Conservation (phyloP, 2,329 filamentous ascomycete genomes). For the Akanthomyces lecanii region DNA sequence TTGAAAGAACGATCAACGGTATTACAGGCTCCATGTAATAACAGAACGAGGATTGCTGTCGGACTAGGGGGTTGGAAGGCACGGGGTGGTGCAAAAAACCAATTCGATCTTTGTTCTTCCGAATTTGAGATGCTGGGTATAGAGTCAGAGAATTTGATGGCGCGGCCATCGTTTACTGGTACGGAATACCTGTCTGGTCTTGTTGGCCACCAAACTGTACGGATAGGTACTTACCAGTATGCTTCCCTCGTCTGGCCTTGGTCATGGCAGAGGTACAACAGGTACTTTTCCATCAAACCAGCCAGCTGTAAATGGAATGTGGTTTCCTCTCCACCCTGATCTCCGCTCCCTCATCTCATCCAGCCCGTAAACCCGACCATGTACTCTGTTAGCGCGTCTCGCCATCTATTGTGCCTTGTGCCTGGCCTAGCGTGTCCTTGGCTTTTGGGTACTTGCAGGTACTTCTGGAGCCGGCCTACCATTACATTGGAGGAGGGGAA, state of each 20-base stretch:
- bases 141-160: too few relatives aligned
- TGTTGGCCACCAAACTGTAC: not conserved
- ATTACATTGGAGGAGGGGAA: too few relatives aligned
- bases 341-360: constrained; percentile 12
- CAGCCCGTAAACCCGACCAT: not conserved
- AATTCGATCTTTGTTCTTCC: too few relatives aligned
- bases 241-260: not conserved
- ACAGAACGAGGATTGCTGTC: too few relatives aligned
- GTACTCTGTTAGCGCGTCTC: not conserved
- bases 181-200: not conserved
- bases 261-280: not conserved
- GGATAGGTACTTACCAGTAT: too few relatives aligned
- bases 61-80: not conserved
- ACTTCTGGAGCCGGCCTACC: not conserved
- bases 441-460: not conserved
- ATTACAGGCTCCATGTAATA: too few relatives aligned
- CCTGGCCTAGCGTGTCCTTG: not conserved
- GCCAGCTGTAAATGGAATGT: not conserved
- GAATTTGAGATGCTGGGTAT: too few relatives aligned
- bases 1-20: not conserved
- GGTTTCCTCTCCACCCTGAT: not conserved
- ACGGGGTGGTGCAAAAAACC: too few relatives aligned
- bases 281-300: not conserved
- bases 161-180: too few relatives aligned
- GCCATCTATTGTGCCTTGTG: not conserved